Evolutionary conservation across 139 green algal genomes (phyloP), one percentile per base, ranked within the genome.

Genomic region (Chlamydomonas asymmetrica): DNA sequence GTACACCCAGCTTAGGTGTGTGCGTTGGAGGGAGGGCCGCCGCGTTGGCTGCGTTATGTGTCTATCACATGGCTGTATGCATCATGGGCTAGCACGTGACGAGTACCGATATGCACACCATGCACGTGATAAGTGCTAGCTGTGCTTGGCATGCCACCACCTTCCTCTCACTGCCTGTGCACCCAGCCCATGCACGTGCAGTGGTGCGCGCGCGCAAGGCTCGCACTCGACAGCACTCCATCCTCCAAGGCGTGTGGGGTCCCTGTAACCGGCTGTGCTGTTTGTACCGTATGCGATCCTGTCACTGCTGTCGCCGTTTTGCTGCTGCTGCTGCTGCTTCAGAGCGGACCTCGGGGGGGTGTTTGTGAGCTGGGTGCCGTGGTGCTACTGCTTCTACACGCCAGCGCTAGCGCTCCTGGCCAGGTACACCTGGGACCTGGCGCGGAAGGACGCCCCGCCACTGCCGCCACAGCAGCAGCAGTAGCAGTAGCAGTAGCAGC

Each of bases 371-470:
- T 88, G 73, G 76, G 84, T 88, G 59, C 72, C 68, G 16, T 82
- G 61, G 66, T 91, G 86, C 60, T 91, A 91, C 66, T 83, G 83
- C 45, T 82, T 85, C 41, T 91, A 91, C 71, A 65, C 64, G 4
- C 81, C 85, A 0, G 78, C 86, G 3, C 75, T 91, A 35, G 72
- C 54, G 3, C 74, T 63, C 39, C 56, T 89, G 6, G 65, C 77
- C 0, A 63, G 85, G 38, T 89, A 84, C 60, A 54, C 85, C 8
- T 78, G 43, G 66, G 31, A 74, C 29, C 63, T 63, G 29, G 18
- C 16, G 32, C 25, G n/a, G 34, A 37, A 65, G 38, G 48, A 70
- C 20, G 16, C 29, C 32, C 54, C 60, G 23, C 54, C n/a, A 4
- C 13, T 32, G 4, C 22, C 57, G 60, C 57, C 38, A 10, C n/a